Base-by-base conservation (phyloP, 2,329 filamentous ascomycete genomes). In the Huntiella moniliformis region DNA sequence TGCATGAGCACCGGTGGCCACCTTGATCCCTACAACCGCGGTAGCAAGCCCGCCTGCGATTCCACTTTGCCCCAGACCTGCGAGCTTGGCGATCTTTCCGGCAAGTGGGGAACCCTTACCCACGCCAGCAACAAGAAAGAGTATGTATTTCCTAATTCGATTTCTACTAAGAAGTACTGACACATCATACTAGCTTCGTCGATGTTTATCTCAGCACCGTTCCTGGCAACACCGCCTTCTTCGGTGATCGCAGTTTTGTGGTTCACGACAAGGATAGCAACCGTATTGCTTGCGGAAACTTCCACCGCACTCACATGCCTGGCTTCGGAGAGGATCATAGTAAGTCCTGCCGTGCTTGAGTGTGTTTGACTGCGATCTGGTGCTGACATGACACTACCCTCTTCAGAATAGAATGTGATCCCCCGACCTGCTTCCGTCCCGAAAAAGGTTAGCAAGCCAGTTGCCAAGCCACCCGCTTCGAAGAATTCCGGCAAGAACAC, bases 51-150 rank as follows among this genome's bases (percentile, higher is more conserved):
- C 16, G 53, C 64, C 2, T 79, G 74, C 55, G 61, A 74, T 51
- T 38, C 55, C 8, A 53, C 56, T 11, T 51, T 57, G 18, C 73
- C 71, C 1, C 55, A 66, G 50, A 70, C 66, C 13, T 79, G 74
- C 56, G 66, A 78, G 57, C 65, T 73, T 4, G 74, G 74, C 42
- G 74, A 79, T 55, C 58, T 77, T 22, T 63, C 67, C 31, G 74
- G 74, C 46, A 78, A 78, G 56, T 64, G 74, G 51, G 71, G 70
- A 22, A 61, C 63, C 37, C 63, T 71, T 16, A 44, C 45, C 51
- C 55, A 53, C 34, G 12, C 40, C 31, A 42, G 34, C 31, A 42
- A 42, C 34, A 32, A 33, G 11, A 42, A 42, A 16, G 34, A 42
- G 40, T 42, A 42, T 13, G 40, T 17, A 16, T n/a, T 28, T 6